These are phyloP conservation scores for Penicillium desertorum DNA, from an alignment of 495 filamentous ascomycete species.

Conservation along the genomic window DNA sequence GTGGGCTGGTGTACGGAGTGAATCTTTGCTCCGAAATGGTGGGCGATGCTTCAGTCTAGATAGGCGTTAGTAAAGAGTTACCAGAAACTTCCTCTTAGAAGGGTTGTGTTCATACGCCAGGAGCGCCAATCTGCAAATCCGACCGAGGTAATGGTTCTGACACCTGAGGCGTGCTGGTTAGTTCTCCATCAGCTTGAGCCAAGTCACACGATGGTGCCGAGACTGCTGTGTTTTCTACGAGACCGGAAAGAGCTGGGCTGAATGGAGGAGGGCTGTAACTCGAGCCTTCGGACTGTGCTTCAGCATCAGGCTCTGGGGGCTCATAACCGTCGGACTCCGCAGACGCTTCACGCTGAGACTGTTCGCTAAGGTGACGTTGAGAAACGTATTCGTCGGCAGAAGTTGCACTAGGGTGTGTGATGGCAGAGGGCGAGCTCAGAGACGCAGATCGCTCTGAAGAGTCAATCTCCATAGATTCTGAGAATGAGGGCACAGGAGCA, in stretches of 20 bases:
- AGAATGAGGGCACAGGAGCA: not conserved
- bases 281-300: conserved; percentile 31
- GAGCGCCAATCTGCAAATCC: conserved; percentile 31
- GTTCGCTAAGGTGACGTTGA: conserved; percentile 9
- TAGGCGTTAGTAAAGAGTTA: conserved; percentile 23
- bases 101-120: conserved; percentile 40
- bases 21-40: conserved; percentile 44
- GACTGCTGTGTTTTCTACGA: conserved; percentile 22
- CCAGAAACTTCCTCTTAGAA: conserved; percentile 10
- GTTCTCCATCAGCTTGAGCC: conserved; percentile 29
- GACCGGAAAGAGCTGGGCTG: conserved; percentile 33
- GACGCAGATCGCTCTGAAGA: not conserved
- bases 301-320: conserved; percentile 52
- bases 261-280: conserved; percentile 42
- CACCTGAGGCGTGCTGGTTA: conserved; percentile 36
- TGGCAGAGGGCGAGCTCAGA: not conserved
- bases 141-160: conserved; percentile 19
- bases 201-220: conserved; percentile 22
- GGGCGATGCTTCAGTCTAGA: conserved; percentile 27
- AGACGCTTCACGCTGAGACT: conserved; percentile 32
- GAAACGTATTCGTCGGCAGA: conserved; percentile 15
- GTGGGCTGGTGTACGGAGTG: conserved; percentile 76
- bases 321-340: conserved; percentile 55
- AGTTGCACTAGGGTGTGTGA: not conserved
- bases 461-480: conserved; percentile 5